Evolutionary conservation across 495 filamentous ascomycete species (phyloP).

Genomic region (Cenococcum geophilum): DNA sequence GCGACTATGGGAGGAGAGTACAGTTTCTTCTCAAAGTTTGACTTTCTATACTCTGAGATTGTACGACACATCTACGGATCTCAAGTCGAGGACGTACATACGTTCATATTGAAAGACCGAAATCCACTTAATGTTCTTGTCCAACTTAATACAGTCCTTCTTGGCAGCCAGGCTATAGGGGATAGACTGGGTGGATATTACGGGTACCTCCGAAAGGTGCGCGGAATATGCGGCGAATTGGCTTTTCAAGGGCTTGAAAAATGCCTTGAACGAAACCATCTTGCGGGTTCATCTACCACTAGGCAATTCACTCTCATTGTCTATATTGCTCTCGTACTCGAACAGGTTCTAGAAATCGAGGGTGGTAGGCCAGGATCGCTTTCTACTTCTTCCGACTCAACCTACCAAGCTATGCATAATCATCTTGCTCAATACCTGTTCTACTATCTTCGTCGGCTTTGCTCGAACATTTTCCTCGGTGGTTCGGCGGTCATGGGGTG

Average conservation of each 20-base stretch:
- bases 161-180: slow-evolving; percentile 9
- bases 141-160: slow-evolving; percentile 9
- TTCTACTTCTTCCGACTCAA: slow-evolving; percentile 1
- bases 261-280: not conserved
- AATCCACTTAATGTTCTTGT: slow-evolving; percentile 12
- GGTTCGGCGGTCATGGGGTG: not conserved
- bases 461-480: slow-evolving; percentile 8
- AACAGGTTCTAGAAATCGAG: slow-evolving; percentile 15
- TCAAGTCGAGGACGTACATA: slow-evolving; percentile 5
- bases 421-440: slow-evolving; percentile 12
- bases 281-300: slow-evolving; percentile 2
- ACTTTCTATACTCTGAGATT: slow-evolving; percentile 11
- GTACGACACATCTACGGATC: slow-evolving; percentile 6
- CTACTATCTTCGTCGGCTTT: slow-evolving; percentile 9
- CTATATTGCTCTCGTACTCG: slow-evolving; percentile 11
- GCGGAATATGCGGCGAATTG: slow-evolving; percentile 3
- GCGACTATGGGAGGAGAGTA: not conserved
- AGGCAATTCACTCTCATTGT: slow-evolving; percentile 10
- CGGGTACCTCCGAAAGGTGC: slow-evolving; percentile 9
- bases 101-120: slow-evolving; percentile 13
- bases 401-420: slow-evolving; percentile 11
- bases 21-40: slow-evolving; percentile 3
- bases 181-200: slow-evolving; percentile 6
- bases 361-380: not conserved
- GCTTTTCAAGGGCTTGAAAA: slow-evolving; percentile 13